These are phyloP conservation scores for Sonneratia caseolaris DNA, from an alignment of 345 rosid genomes.

Conservation along the genomic window DNA sequence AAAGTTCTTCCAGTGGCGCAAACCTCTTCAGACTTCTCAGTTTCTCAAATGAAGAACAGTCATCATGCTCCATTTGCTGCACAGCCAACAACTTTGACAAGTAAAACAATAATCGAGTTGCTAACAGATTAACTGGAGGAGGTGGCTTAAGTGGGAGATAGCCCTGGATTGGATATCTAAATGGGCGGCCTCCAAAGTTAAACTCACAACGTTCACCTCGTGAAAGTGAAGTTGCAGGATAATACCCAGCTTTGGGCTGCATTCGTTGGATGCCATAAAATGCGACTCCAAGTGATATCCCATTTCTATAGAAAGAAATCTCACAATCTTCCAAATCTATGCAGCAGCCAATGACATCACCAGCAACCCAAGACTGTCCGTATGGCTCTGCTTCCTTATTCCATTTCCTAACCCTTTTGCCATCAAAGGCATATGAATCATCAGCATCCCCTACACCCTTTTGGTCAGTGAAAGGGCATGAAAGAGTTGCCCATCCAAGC, in stretches of 20 bases:
- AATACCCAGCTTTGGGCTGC: constrained; percentile 74
- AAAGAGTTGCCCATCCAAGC: constrained; percentile 90
- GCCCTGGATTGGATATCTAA: constrained; percentile 53
- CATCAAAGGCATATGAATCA: constrained; percentile 98
- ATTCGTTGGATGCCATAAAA: constrained; percentile 65
- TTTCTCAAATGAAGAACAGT: constrained; percentile 48
- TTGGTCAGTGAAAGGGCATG: constrained; percentile 85
- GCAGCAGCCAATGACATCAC: constrained; percentile 93
- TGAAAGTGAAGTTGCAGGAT: constrained; percentile 87
- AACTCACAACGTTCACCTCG: constrained; percentile 85
- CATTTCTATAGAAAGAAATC: constrained; percentile 77
- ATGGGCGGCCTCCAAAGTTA: constrained; percentile 80
- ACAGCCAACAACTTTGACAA: constrained; percentile 59
- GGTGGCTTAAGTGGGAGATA: constrained; percentile 66
- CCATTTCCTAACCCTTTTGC: constrained; percentile 87
- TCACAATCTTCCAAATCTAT: constrained; percentile 59
- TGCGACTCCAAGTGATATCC: constrained; percentile 77
- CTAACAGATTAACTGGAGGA: constrained; percentile 37
- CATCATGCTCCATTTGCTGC: constrained; percentile 41
- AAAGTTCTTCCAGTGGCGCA: constrained; percentile 61
- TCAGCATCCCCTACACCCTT: constrained; percentile 97
- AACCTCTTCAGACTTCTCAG: constrained; percentile 76
- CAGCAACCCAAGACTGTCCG: constrained; percentile 87
- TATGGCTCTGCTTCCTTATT: constrained; percentile 63
- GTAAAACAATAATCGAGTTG: constrained; percentile 50